Percentiles rank a stretch among this genome's conserved stretches.
These are phyloP conservation scores for Paxillus ammoniavirescens DNA, from an alignment of 768 basidiomycete genomes.

Conservation along the genomic window DNA sequence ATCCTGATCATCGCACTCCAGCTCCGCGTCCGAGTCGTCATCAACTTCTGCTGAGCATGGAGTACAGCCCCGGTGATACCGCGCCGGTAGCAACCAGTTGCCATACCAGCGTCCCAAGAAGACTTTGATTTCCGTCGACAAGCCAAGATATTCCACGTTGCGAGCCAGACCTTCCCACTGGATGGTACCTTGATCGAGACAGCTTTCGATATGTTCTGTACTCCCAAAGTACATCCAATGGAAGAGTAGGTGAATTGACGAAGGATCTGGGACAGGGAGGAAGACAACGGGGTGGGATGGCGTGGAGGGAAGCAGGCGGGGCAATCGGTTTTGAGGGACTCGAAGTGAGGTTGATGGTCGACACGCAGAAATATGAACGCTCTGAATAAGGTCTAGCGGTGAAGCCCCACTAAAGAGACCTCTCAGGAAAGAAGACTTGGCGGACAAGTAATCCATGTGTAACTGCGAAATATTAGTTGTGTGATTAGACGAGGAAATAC, in stretches of 20 bases:
- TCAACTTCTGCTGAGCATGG: conserved; percentile 32
- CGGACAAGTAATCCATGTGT: conserved; percentile 79
- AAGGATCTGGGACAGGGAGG: conserved; percentile 73
- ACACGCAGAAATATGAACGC: conserved; percentile 24
- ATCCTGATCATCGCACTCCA: conserved; percentile 22
- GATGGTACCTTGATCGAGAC: conserved; percentile 60
- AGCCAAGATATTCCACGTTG: conserved; percentile 86
- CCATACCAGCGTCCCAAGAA: conserved; percentile 77
- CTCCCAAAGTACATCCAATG: conserved; percentile 85
- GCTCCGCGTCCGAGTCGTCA: conserved; percentile 34
- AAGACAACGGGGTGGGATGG: conserved; percentile 67
- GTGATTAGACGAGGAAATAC: background rate
- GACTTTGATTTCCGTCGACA: conserved; percentile 72
- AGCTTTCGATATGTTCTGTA: conserved; percentile 61
- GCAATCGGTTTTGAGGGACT: conserved; percentile 53
- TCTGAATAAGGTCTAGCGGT: conserved; percentile 54
- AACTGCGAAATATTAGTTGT: conserved; percentile 43
- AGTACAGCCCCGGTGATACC: conserved; percentile 22
- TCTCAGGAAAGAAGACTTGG: conserved; percentile 74
- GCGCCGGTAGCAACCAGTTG: conserved; percentile 49
- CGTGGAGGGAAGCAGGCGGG: conserved; percentile 61
- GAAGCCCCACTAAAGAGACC: conserved; percentile 69
- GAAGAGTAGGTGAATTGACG: conserved; percentile 68
- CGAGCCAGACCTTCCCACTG: conserved; percentile 87
- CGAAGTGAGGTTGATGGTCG: conserved; percentile 27